Evolutionary conservation across 768 basidiomycete species (phyloP).

Genomic region (Tricholoma sp.): DNA sequence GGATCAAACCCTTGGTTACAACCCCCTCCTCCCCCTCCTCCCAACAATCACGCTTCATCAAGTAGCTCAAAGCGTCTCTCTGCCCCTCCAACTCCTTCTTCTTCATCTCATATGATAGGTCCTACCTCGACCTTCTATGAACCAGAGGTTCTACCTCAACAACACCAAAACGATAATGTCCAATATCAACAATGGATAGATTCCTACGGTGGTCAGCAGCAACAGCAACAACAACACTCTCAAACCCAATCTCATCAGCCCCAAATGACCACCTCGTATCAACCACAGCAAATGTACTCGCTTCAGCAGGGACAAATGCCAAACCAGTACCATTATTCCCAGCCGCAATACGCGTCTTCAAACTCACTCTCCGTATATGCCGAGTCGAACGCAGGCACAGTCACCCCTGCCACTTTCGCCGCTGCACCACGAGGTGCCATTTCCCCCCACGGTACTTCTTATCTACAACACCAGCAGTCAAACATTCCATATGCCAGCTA

Average conservation of each 20-base stretch:
- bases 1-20: slow-evolving; percentile 2
- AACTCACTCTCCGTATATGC: slow-evolving; percentile 17
- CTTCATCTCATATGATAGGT: slow-evolving; percentile 44
- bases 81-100: slow-evolving; percentile 16
- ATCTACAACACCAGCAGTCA: slow-evolving; percentile 9
- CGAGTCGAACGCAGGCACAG: slow-evolving; percentile 18
- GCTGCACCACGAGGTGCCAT: slow-evolving; percentile 2
- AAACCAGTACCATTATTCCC: slow-evolving; percentile 23
- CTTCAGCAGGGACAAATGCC: slow-evolving; percentile 17
- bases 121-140: slow-evolving; percentile 52
- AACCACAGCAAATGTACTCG: slow-evolving; percentile 16
- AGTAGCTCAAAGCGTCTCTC: slow-evolving; percentile 13
- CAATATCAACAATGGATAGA: slow-evolving; percentile 42
- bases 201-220: slow-evolving; percentile 22
- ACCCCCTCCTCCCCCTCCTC: slow-evolving; percentile 7
- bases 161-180: slow-evolving; percentile 20
- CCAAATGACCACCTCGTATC: slow-evolving; percentile 6
- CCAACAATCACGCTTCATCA: slow-evolving; percentile 10
- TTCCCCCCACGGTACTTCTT: slow-evolving; percentile 4
- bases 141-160: slow-evolving; percentile 29
- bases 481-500: slow-evolving; percentile 13
- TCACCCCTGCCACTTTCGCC: slow-evolving; percentile 15
- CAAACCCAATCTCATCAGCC: neutral
- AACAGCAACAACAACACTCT: slow-evolving; percentile 18
- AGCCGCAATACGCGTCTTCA: slow-evolving; percentile 22